These are phyloP conservation scores for Starmerella davenportii DNA, from an alignment of 805 yeast genomes.

Conservation along the genomic window DNA sequence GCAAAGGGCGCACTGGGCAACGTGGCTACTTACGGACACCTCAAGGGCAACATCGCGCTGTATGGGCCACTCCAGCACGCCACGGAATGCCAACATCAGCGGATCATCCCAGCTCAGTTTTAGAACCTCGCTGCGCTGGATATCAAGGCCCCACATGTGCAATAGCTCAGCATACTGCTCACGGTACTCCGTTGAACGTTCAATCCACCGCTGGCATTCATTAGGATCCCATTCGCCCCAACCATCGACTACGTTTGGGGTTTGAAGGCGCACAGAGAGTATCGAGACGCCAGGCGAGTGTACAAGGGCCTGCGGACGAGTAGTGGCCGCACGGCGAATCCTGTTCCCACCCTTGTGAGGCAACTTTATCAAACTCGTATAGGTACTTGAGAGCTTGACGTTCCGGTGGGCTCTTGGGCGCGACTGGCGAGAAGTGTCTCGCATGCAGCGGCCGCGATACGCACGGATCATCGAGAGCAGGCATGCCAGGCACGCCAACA, in stretches of 20 bases:
- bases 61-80: not conserved
- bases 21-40: not conserved
- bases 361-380: not conserved
- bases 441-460: not conserved
- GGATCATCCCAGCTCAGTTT: slow-evolving; percentile 37
- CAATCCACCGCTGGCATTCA: not conserved
- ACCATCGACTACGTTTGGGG: not conserved
- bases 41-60: not conserved
- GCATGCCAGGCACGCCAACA: slow-evolving; percentile 41
- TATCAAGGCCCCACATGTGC: slow-evolving; percentile 66
- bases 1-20: slow-evolving; percentile 66
- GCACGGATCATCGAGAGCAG: slow-evolving; percentile 6
- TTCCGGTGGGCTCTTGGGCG: not conserved
- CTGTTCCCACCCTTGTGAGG: too few relatives aligned
- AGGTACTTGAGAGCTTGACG: not conserved
- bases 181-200: slow-evolving; percentile 23
- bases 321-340: not conserved
- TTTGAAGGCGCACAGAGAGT: not conserved
- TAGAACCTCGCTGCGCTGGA: slow-evolving; percentile 59
- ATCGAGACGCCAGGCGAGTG: not conserved
- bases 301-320: not conserved
- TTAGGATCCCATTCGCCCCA: slow-evolving; percentile 1
- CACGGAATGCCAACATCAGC: not conserved
- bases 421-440: not conserved
- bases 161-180: slow-evolving; percentile 61